Evolutionary conservation across 1,139 yeast species (phyloP), one percentile per base, ranked within the genome.

Genomic region (Yamadazyma oceani): DNA sequence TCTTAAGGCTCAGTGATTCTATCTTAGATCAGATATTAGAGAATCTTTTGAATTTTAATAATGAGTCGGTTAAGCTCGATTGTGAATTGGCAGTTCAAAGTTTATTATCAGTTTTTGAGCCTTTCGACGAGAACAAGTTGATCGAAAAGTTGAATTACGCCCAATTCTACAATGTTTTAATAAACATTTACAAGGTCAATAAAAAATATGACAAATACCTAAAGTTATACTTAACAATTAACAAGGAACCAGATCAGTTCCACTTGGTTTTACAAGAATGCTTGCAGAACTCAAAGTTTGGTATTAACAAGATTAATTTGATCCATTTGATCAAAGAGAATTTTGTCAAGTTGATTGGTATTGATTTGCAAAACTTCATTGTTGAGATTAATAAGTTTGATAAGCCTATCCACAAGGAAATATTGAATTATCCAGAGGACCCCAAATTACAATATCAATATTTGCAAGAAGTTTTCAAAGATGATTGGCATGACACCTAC

Each of bases 41-140:
- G 3, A 63, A 60, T 10, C 62, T 87, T 24, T 80, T 89, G 46
- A 51, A 62, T n/a, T 66, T 61, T 42, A 54, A 60, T 2, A 64
- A 64, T 12, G 56, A 53, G 2, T 62, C 61, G 2, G 51, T 69
- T 27, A 69, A 66, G 34, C 73, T 67, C 30, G 94, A 86, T 46
- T 77, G 88, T 51, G 92, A 88, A 52, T 62, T 83, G 38, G 89
- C 92, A 1, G 60, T 87, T 12, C 85, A 82, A 49, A 74, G 87
- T 34, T 54, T 89, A 13, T 57, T 89, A 3, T 75, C 90, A 0
- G 63, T 69, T 3, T 82, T 80, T 54, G 78, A 73, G 36, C 87
- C 89, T 0, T 63, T 70, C 1, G 73, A 79, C 45, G 66, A 68
- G 26, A 62, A 64, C 1, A 60, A 60, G 19, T 60, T 85, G 31